Base-by-base conservation (phyloP, 805 yeast genomes). In the Candida parachauliodes region DNA sequence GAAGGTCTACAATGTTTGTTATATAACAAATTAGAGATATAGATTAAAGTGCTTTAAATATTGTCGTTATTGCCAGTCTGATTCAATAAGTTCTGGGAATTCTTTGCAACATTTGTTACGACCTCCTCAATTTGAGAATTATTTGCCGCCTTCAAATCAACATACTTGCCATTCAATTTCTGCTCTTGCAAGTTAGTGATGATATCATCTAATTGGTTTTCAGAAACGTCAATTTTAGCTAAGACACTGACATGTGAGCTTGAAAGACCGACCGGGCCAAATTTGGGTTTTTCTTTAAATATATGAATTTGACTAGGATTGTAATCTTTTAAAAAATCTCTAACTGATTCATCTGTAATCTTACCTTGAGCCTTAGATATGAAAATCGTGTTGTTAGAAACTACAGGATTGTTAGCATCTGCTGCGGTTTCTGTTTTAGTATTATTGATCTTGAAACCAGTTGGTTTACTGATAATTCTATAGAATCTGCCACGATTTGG, bases 281-380 rank as follows among this genome's bases (percentile, higher is more conserved):
- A 49, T 38, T 47, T 49, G 27, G 51, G 47, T 35, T 47, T 50
- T 27, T 64, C 64, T 48, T 66, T 70, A 49, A 67, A 72, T 29
- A 77, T 63, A 52, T 67, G 70, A 27, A 76, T 66, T 29, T 68
- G 74, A 24, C 61, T 59, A 8, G 81, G 78, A 9, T 54, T 52
- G 51, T 57, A 77, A 0, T 59, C 72, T 15, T 59, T 52, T 41
- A 76, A 74, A 47, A 57, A 68, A 11, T 57, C 68, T 41, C 70
- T 64, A 39, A 77, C 46, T 6, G 71, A 74, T 8, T 59, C 58
- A 46, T 74, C 78, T 2, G 68, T 64, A 2, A 61, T 56, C 20
- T 56, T 65, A 16, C 59, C 52, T 19, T 70, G 62, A 25, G 75
- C 52, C 10, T 58, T 59, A 5, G 64, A 59, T 32, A 76, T 61